Base-by-base conservation (phyloP, 2,329 filamentous ascomycete species). In the Botrytis sinoallii region DNA sequence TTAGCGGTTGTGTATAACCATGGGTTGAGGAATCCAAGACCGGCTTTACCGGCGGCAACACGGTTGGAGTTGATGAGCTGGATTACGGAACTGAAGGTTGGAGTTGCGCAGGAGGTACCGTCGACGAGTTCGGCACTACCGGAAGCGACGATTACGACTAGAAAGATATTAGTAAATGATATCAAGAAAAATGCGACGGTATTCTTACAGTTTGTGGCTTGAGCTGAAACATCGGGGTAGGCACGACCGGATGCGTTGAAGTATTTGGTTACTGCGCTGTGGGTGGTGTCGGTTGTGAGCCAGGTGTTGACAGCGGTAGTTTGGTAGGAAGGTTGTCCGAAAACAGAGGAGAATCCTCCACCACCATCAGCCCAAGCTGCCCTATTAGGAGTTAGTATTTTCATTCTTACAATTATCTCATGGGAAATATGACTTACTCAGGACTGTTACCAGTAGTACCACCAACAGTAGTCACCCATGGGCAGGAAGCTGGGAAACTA, bases 31-130 rank as follows among this genome's bases (percentile, higher is more conserved):
- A 84, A 85, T 3, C 84, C 84, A 5, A 85, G 77, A 0, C 82
- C 78, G 12, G 79, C 77, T 79, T 86, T 85, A 3, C 88, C 87
- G 32, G 82, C 82, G 0, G 85, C 82, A 22, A 91, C 79, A 22
- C 89, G 83, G 0, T 88, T 88, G 75, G 90, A 89, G 77, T 92
- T 92, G 66, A 92, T 82, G 5, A 92, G 83, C 7, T 87, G 83
- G 59, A 92, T 84, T 70, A 92, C 84, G 46, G 85, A 87, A 2
- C 88, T 85, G 6, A 88, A 87, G 0, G 88, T 83, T 0, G 91
- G 91, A 0, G 86, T 82, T 1, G 88, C 86, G 22, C 88, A 88
- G 20, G 84, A 86, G 1, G 85, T 88, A 6, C 88, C 88, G 52
- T 83, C 84, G 46, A 89, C 84, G 0, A 79, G 77, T 8, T 80